Evolutionary conservation across 225 moss, liverwort and hornwort species (phyloP).

Genomic region (Polytrichum formosum): DNA sequence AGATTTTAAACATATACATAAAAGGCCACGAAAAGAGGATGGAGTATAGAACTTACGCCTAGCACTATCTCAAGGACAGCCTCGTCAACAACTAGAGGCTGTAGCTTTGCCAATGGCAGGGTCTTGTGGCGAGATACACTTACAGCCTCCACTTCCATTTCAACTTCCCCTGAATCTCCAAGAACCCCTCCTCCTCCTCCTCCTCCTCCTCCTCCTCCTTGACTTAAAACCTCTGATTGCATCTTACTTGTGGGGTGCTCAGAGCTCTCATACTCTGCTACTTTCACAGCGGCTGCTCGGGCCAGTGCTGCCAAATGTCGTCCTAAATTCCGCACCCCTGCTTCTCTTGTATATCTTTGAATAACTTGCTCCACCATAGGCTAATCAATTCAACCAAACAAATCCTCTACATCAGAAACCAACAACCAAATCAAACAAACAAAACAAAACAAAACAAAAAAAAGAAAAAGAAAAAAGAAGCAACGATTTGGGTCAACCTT

Average conservation of each 20-base stretch:
- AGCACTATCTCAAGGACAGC: conserved; percentile 45
- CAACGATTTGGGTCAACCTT: not conserved
- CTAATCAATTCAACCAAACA: conserved; percentile 16
- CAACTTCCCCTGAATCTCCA: conserved; percentile 35
- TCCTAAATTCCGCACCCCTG: conserved; percentile 54
- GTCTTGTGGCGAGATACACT: conserved; percentile 20
- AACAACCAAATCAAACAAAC: too few species aligned
- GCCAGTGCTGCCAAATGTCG: conserved; percentile 60
- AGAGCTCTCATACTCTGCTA: conserved; percentile 46
- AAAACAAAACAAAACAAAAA: too few species aligned
- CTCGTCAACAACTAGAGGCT: conserved; percentile 56
- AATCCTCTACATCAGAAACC: not conserved
- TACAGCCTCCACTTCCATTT: conserved; percentile 45
- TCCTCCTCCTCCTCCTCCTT: conserved; percentile 15
- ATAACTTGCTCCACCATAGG: conserved; percentile 51
- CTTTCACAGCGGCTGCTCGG: conserved; percentile 62
- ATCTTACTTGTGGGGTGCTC: conserved; percentile 16
- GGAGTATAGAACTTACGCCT: conserved; percentile 28
- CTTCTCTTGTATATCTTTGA: conserved; percentile 64
- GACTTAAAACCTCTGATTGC: conserved; percentile 29
- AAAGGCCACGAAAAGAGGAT: not conserved
- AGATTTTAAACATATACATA: not conserved
- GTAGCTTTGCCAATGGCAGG: conserved; percentile 19
- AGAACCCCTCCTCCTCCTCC: conserved; percentile 27
- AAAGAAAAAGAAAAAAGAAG: too few species aligned